A percentile compares a stretch with the other conserved stretches of the same genome.
Evolutionary conservation across 2,329 filamentous ascomycete species (phyloP).

Genomic region (Phialophora expanda): DNA sequence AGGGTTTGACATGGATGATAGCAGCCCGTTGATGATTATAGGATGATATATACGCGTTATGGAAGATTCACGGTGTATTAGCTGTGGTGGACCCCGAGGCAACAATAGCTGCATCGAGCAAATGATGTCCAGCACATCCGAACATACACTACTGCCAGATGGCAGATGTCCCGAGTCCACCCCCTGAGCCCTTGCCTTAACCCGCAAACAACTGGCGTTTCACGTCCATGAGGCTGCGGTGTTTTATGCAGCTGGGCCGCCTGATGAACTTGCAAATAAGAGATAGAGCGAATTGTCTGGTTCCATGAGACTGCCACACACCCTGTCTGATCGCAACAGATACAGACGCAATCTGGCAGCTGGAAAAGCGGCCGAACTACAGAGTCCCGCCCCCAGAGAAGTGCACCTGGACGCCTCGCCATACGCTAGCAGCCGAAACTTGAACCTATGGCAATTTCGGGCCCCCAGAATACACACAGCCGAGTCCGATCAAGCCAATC

Average conservation of each 20-base stretch:
- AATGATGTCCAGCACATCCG: neutral
- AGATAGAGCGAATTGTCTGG: neutral
- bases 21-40: neutral
- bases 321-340: too few relatives aligned
- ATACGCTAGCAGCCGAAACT: neutral
- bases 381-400: neutral
- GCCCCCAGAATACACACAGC: neutral
- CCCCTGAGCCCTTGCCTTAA: too few relatives aligned
- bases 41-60: neutral
- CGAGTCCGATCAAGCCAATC: constrained; percentile 1
- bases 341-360: neutral
- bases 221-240: neutral
- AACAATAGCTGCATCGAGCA: neutral
- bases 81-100: too few relatives aligned
- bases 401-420: neutral
- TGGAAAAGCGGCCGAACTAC: neutral
- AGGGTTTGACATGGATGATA: too few relatives aligned
- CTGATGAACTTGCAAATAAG: neutral
- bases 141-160: neutral
- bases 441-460: neutral
- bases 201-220: neutral
- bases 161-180: neutral
- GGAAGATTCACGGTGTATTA: neutral
- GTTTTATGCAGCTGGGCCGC: neutral
- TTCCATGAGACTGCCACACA: too few relatives aligned